Conservation (phyloP, 2,329 filamentous ascomycete genomes). For the Colletotrichum tofieldiae region DNA sequence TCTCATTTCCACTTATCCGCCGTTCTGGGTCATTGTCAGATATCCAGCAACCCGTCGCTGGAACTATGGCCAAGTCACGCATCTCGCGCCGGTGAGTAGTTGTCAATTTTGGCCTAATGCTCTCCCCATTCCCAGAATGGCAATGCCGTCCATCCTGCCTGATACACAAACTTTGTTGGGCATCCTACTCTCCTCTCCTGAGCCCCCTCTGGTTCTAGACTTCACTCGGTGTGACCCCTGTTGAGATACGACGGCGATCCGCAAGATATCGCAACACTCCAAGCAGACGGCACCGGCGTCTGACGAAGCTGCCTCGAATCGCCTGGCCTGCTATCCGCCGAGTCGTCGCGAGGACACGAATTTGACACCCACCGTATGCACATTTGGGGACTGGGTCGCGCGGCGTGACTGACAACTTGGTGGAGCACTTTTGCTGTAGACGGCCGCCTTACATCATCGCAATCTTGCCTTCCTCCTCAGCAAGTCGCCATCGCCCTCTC, state of each 20-base stretch:
- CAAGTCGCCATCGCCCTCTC: not conserved
- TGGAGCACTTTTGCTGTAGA: not conserved
- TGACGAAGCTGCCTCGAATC: not conserved
- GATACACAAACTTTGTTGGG: not conserved
- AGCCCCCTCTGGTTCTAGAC: not conserved
- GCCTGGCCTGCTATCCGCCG: not conserved
- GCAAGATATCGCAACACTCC: not conserved
- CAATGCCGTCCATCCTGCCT: not conserved
- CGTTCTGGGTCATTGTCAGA: conserved; percentile 14
- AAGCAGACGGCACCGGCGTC: not conserved
- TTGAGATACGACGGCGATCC: not conserved
- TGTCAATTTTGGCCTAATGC: not conserved
- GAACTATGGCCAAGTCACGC: conserved; percentile 3
- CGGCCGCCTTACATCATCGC: not conserved
- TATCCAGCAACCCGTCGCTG: not conserved
- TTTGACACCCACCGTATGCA: not conserved
- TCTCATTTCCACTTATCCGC: conserved; percentile 20
- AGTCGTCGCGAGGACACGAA: not conserved
- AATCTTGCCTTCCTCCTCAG: not conserved
- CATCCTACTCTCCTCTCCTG: not conserved
- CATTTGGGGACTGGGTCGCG: too few species aligned
- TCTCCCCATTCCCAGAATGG: not conserved
- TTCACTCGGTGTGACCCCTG: not conserved
- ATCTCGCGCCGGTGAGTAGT: not conserved
- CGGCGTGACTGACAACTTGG: conserved; percentile 7